Base-by-base conservation (phyloP, 305 asterid genomes). In the Solanum hybrid region DNA sequence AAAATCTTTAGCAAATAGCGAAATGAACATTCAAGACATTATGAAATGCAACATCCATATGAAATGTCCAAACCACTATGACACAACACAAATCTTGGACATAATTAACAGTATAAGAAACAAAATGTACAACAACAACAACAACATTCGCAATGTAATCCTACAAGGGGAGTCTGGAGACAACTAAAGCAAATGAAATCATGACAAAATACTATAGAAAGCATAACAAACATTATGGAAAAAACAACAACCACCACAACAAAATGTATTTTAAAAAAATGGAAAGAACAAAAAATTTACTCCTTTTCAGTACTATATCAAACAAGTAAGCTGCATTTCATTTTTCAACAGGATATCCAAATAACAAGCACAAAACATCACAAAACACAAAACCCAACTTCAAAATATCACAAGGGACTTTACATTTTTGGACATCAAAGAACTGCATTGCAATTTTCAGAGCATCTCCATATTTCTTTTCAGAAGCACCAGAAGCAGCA, bases 341-440 rank as follows among this genome's bases (percentile, higher is more conserved):
- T 84, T 8, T 84, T 28, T 51, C 75, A 84, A 11, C 40, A 29
- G 26, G 87, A 69, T 37, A 84, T 29, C 87, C 33, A 84, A 29
- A 46, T 29, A 84, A 51, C 26, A 51, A 84, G 40, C 73, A 29
- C 74, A 83, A 46, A 82, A 82, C 86, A 81, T 39, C 71, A 82
- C 26, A 82, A 14, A 83, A 28, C 73, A 28, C 73, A 83, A 84
- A 31, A 84, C n/a, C 40, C 4, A 75, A 28, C 39, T 81, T 8
- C 87, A 82, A 83, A 83, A 18, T 8, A 46, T 28, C 18, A 83
- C 2, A 35, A 88, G 67, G 12, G 36, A 26, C 26, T 88, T 36
- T 94, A 97, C 99, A 94, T 94, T 96, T 97, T 85, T 96, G 99
- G 1, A 96, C 75, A 26, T 96, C 98, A 42, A 97, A 95, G 91